A percentile compares a stretch with the other conserved stretches of the same genome.
Conservation (phyloP, 768 basidiomycete genomes). For the Paxillus ammoniavirescens region DNA sequence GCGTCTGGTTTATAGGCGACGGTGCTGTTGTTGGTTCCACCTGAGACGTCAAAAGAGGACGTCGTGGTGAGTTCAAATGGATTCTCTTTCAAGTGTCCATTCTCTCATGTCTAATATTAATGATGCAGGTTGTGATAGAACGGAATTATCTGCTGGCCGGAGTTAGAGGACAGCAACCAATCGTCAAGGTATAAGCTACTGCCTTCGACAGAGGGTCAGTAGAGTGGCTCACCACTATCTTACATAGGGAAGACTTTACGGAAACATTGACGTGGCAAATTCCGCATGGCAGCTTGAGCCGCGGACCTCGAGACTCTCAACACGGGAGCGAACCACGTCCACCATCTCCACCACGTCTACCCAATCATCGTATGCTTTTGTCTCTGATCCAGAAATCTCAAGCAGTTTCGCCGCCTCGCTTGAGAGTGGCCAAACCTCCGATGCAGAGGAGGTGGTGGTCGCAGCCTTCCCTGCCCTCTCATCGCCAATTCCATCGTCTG, state of each 20-base stretch:
- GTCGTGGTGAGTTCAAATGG: conserved; percentile 49
- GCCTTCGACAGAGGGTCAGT: background rate
- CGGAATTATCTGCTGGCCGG: conserved; percentile 70
- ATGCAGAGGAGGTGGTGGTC: conserved; percentile 59
- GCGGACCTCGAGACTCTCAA: conserved; percentile 46
- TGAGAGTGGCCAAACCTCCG: conserved; percentile 71
- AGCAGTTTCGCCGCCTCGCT: conserved; percentile 83
- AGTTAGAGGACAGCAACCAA: conserved; percentile 64
- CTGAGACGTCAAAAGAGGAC: conserved; percentile 69
- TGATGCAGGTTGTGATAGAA: conserved; percentile 66
- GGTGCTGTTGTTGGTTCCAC: conserved; percentile 70
- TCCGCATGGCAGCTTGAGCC: conserved; percentile 84
- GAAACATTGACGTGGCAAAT: conserved; percentile 59
- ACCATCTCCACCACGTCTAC: conserved; percentile 74
- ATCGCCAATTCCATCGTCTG: conserved; percentile 60
- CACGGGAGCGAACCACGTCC: conserved; percentile 72
- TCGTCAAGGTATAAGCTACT: conserved; percentile 61
- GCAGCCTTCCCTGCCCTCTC: conserved; percentile 56
- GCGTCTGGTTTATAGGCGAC: conserved; percentile 54
- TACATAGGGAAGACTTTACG: conserved; percentile 69
- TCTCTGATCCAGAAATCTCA: conserved; percentile 84
- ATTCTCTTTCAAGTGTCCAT: background rate
- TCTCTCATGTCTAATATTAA: background rate
- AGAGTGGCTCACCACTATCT: background rate
- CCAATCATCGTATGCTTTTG: conserved; percentile 76